Evolutionary conservation across 1,284 basidiomycete genomes (phyloP), one percentile per base, ranked within the genome.

Genomic region (Ganoderma sp.): DNA sequence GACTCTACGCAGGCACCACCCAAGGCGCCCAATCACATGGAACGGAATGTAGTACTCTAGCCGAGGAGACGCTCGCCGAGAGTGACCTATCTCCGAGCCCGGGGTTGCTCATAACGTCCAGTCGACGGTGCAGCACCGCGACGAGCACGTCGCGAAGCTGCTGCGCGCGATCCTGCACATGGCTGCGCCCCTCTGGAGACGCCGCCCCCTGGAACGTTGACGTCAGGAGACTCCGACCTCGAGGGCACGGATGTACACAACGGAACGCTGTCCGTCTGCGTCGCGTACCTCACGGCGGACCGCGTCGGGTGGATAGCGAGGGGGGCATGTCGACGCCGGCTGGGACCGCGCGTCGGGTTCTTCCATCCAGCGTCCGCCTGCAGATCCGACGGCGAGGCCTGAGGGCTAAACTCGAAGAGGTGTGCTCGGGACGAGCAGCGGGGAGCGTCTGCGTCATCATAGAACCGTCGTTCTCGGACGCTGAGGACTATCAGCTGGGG

Each of bases 61-160:
- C 78, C 0, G 69, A 76, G 14, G 77, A 75, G 37, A 78, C 80
- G 4, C 78, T 84, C 41, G 79, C 80, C 15, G 70, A 76, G 0
- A 70, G 74, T 0, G 73, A 77, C 9, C 76, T 79, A 17, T 71
- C 77, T 2, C 84, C 84, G 19, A 85, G 88, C 69, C 76, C 83
- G 3, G 90, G 88, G 89, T 78, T 85, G 22, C 81, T 85, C 19
- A 78, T 91, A 32, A 5, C 65, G 69, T 88, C 48, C 82, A 85
- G 70, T 79, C 80, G 41, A 79, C 83, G 43, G 73, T 88, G 61
- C 74, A 82, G 22, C 84, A 88, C 70, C 85, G 85, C 4, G 87
- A 90, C 72, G 88, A 90, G 67, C 90, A 91, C 74, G 75, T 90
- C 3, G 82, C 84, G 68, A 90, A 90, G 77, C 73, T 83, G 7